Percentiles rank a stretch among this genome's conserved stretches.
These are phyloP conservation scores for Sesbania bispinosa DNA, from an alignment of 306 rosid species.

Conservation along the genomic window DNA sequence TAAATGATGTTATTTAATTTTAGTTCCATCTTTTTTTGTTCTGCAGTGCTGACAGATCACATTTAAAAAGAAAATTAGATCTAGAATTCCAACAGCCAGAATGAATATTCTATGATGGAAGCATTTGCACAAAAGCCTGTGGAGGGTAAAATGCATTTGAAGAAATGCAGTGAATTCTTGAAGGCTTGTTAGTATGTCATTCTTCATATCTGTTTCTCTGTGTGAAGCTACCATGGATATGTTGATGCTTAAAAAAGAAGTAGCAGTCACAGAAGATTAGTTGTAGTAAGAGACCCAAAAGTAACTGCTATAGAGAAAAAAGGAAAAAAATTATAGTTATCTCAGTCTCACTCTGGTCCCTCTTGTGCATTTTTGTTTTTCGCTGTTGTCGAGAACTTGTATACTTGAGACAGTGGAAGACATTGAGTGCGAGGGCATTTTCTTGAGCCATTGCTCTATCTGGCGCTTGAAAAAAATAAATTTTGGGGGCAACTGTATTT, in stretches of 20 bases:
- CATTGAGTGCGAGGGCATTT: slow-evolving; percentile 14
- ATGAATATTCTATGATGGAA: too few relatives aligned
- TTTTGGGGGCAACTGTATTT: not conserved
- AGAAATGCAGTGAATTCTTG: slow-evolving; percentile 21
- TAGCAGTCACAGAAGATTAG: slow-evolving; percentile 6
- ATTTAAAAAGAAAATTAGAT: too few relatives aligned
- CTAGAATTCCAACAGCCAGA: too few relatives aligned
- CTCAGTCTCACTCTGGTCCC: not conserved
- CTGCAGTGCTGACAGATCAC: too few relatives aligned
- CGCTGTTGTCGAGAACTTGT: slow-evolving; percentile 23
- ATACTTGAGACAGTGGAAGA: slow-evolving; percentile 22
- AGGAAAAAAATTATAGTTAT: not conserved
- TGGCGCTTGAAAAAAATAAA: slow-evolving; percentile 16
- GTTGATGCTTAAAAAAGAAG: slow-evolving; percentile 17
- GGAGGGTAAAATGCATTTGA: not conserved
- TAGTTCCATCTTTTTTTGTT: too few relatives aligned
- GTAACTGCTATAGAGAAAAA: slow-evolving; percentile 1
- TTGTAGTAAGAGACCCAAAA: slow-evolving; percentile 8
- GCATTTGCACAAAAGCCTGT: not conserved
- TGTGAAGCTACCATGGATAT: slow-evolving; percentile 15
- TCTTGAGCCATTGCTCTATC: not conserved
- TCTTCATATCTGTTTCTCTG: not conserved
- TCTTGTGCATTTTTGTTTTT: not conserved
- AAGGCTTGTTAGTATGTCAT: slow-evolving; percentile 13
- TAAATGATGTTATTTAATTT: too few relatives aligned